Base-by-base conservation (phyloP, 176 grass and related monocot species). In the Alopecurus myosuroides region DNA sequence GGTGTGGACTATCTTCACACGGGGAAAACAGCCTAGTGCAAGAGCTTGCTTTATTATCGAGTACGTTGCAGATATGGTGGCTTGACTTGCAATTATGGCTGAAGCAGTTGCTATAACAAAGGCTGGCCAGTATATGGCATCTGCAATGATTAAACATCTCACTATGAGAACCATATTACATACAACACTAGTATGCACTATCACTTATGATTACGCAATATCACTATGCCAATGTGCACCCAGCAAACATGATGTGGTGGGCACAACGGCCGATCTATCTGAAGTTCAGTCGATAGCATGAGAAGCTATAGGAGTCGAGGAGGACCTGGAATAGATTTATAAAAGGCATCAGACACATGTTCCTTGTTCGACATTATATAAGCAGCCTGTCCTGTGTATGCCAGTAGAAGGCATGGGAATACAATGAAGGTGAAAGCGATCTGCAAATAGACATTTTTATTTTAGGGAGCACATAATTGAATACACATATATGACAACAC, bases 21-120 rank as follows among this genome's bases (percentile, higher is more conserved):
- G 89, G 29, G 97, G 97, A 51, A 99, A 99, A 81, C 97, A 99
- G 19, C 97, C 94, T 1, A 99, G 76, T 30, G 97, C 91, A 58
- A 92, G 93, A 39, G 97, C 97, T 80, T 99, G 97, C 73, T 99
- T 99, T 84, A 99, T 92, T 66, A 99, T 99, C 11, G 97, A 99
- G 89, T 92, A 99, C 26, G 97, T 99, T 36, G 97, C 97, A 31
- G 93, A 99, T 88, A 99, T 99, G 46, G 97, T 97, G 63, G 97
- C 97, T 85, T 99, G 97, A 55, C 97, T 99, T 11, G 94, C 97
- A 77, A 99, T 88, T 20, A 97, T 87, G 2, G 97, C 94, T 40
- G 97, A 92, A 76, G 94, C 97, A 85, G 97, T 96, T 79, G 97
- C 91, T 30, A 99, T 79, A 50, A 97, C 70, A 88, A 99, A 97